Evolutionary conservation across 129 eudicot species (phyloP), one percentile per base, ranked within the genome.

Genomic region (Centella asiatica): DNA sequence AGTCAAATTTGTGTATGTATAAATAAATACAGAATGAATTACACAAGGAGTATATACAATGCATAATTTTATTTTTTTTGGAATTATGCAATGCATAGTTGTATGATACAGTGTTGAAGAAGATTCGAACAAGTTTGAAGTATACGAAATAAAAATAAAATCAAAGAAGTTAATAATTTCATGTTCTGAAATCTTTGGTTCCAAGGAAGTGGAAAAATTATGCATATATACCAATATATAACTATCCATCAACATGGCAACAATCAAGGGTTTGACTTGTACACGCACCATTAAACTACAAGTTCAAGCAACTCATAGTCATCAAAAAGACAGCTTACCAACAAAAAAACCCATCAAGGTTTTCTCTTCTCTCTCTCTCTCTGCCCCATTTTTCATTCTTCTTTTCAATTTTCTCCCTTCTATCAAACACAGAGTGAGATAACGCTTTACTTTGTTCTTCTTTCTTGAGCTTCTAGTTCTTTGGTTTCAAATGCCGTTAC

Each of bases 401-500:
- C 58, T 9, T 31, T 28, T 50, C 25, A 1, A 11, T 0, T n/a
- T 47, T 50, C 29, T 50, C 29, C 23, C 24, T 5, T 18, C 20
- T 18, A 2, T 5, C 25, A 22, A 47, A 6, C 25, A 19, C 25
- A 47, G 11, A 5, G 13, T 15, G n/a, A 49, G 10, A 14, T 23
- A 12, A 49, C 23, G 2, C 15, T 49, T 8, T 22, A 14, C 23
- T 51, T 2, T 1, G 24, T 20, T 1, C 24, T 20, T 1, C 24
- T 12, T 52, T 10, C 46, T 2, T 13, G 34, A 26, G 27, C 19
- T 18, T 18, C 3, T 11, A 6, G 0, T 4, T 19, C 1, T 19
- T 57, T 34, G 45, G 22, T 29, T 31, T 37, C 34, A 58, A 34
- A 58, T 58, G 63, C 63, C 33, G 63, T 45, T 34, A 33, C 28